These are phyloP conservation scores for Jasminum sambac DNA, from an alignment of 257 asterid species.

Conservation along the genomic window DNA sequence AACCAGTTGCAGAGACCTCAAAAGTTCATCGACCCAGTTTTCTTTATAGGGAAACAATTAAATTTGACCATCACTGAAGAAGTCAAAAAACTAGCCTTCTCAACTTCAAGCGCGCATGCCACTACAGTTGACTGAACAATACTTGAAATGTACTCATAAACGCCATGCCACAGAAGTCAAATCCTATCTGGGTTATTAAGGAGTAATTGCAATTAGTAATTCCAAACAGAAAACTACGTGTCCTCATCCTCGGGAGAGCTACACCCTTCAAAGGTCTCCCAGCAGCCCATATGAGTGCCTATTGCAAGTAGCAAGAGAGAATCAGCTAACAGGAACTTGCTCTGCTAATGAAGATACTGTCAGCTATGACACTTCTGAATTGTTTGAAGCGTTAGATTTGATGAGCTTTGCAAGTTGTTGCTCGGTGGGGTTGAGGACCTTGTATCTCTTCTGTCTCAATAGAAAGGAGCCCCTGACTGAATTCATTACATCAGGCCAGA, in stretches of 20 bases:
- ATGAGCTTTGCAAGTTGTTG: slow-evolving; percentile 96
- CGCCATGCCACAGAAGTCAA: slow-evolving; percentile 89
- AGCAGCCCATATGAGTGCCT: slow-evolving; percentile 94
- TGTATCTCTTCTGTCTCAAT: slow-evolving; percentile 95
- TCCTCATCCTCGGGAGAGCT: slow-evolving; percentile 92
- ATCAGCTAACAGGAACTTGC: slow-evolving; percentile 85
- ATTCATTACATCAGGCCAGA: slow-evolving; percentile 95
- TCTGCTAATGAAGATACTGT: slow-evolving; percentile 91
- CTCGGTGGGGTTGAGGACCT: slow-evolving; percentile 89
- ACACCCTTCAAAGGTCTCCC: slow-evolving; percentile 88
- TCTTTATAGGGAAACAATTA: slow-evolving; percentile 88
- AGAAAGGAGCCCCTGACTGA: slow-evolving; percentile 93
- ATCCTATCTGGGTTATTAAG: slow-evolving; percentile 86
- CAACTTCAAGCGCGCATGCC: slow-evolving; percentile 91
- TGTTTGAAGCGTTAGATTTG: slow-evolving; percentile 93
- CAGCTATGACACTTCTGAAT: slow-evolving; percentile 90
- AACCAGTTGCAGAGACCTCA: slow-evolving; percentile 80
- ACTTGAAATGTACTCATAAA: slow-evolving; percentile 84
- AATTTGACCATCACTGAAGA: slow-evolving; percentile 85
- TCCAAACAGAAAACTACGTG: slow-evolving; percentile 97
- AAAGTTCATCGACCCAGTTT: slow-evolving; percentile 79
- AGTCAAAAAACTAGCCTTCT: slow-evolving; percentile 94
- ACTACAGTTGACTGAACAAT: slow-evolving; percentile 88
- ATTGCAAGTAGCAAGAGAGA: slow-evolving; percentile 89
- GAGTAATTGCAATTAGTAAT: slow-evolving; percentile 81